Evolutionary conservation across 768 basidiomycete species (phyloP).

Genomic region (Boletus vermiculosoides): DNA sequence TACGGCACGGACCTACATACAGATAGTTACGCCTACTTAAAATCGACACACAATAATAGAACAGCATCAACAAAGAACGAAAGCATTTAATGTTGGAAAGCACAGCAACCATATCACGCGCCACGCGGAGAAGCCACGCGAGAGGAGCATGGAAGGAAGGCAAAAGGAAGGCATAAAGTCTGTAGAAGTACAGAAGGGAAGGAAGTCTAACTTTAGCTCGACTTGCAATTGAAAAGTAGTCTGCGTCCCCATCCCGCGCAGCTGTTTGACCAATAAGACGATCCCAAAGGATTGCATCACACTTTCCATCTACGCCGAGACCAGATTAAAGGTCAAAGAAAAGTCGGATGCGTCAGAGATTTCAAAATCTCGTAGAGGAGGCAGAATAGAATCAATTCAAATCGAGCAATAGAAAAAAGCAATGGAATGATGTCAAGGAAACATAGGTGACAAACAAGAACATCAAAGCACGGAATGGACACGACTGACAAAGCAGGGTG

Average conservation of each 20-base stretch:
- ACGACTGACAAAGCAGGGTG: neutral
- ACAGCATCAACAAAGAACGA: slow-evolving; percentile 3
- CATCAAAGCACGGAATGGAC: slow-evolving; percentile 6
- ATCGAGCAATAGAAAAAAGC: slow-evolving; percentile 7
- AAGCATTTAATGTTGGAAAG: slow-evolving; percentile 2
- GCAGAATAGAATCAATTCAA: slow-evolving; percentile 29
- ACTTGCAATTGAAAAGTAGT: slow-evolving; percentile 21
- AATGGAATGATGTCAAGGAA: neutral
- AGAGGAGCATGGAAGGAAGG: neutral
- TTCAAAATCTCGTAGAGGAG: slow-evolving; percentile 20
- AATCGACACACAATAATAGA: neutral
- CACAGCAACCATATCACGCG: neutral
- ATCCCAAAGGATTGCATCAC: slow-evolving; percentile 23
- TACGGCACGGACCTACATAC: slow-evolving; percentile 6
- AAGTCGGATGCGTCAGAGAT: slow-evolving; percentile 19
- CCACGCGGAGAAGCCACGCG: neutral
- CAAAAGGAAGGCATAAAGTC: neutral
- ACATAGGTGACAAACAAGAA: slow-evolving; percentile 14
- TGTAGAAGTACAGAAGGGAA: neutral
- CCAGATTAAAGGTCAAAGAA: slow-evolving; percentile 35
- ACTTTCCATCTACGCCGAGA: slow-evolving; percentile 15
- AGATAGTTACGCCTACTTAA: neutral
- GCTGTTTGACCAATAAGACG: slow-evolving; percentile 34
- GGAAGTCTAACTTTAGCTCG: neutral
- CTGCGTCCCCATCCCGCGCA: slow-evolving; percentile 18